Base-by-base conservation (phyloP, 192 early-diverging fungal genomes). In the Dissophora globulifera region DNA sequence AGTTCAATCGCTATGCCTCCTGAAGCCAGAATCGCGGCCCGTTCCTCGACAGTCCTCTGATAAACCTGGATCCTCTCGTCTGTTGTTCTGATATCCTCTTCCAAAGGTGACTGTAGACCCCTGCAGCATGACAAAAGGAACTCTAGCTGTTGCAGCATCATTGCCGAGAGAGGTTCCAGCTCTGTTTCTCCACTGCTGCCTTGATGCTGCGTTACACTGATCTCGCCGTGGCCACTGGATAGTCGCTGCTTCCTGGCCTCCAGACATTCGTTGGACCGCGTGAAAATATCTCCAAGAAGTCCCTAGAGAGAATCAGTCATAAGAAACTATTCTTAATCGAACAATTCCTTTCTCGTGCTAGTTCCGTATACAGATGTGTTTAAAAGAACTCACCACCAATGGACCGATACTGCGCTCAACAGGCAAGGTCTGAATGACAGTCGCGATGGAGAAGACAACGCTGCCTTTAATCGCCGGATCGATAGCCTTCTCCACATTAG, bases 91-190 rank as follows among this genome's bases (percentile, higher is more conserved):
- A 78, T 71, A 20, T 71, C 62, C 27, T 87, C 82, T 29, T 87
- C 86, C 35, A 74, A 58, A 23, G 84, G 82, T 19, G 86, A 82
- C 67, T 82, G 82, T 17, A 87, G 72, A 3, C 86, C 86, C 43
- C 76, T 71, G 43, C 81, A 84, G 32, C 84, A 87, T 13, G 81
- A 80, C 4, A 83, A 54, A 5, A 87, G 57, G 43, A 85, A 83
- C 23, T 83, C 70, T 3, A 87, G 55, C 32, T 85, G 84, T 16
- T 49, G 57, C 4, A 83, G 50, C 48, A 87, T 69, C 17, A 63
- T 49, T 3, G 68, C 64, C 5, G 78, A 62, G 7, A 78, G 50
- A 19, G 58, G 60, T 25, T 70, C 70, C 20, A 55, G 45, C 27
- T 82, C 79, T 10, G 23, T 56, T 33, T 49, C 43, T 23, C 49